Percentiles rank a stretch among this genome's conserved stretches.
Evolutionary conservation across 345 rosid genomes (phyloP).

Genomic region (Arabidopsis thaliana): DNA sequence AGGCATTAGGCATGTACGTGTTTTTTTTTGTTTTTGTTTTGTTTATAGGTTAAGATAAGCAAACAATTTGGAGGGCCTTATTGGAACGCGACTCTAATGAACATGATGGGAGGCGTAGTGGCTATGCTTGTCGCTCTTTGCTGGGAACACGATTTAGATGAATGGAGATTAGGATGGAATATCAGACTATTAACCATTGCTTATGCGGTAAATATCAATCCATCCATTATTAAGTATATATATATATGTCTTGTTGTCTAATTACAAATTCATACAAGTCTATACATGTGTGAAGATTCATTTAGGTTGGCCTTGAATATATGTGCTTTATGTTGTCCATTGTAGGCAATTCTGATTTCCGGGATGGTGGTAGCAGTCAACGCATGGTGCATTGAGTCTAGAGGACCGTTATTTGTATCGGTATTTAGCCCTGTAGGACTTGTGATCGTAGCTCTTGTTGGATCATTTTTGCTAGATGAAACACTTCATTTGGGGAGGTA

Average conservation of each 20-base stretch:
- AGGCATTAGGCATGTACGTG: background rate
- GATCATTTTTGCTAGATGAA: conserved; percentile 50
- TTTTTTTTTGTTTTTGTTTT: background rate
- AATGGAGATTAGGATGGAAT: conserved; percentile 56
- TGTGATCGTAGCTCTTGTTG: conserved; percentile 53
- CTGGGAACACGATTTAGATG: conserved; percentile 38
- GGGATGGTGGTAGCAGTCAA: conserved; percentile 46
- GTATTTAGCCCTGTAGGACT: conserved; percentile 55
- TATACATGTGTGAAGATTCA: background rate
- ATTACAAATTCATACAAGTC: background rate
- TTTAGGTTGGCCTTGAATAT: background rate
- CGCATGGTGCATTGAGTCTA: conserved; percentile 50
- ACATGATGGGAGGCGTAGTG: conserved; percentile 49
- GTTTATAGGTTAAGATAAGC: conserved; percentile 49
- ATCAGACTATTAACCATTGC: conserved; percentile 51
- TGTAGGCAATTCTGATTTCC: conserved; percentile 52
- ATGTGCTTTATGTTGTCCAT: background rate
- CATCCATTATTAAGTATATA: background rate
- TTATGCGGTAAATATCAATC: conserved; percentile 44
- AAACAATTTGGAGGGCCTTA: conserved; percentile 47
- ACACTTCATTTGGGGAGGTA: conserved; percentile 61
- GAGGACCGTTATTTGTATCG: conserved; percentile 58
- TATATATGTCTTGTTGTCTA: background rate
- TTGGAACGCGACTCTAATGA: conserved; percentile 54
- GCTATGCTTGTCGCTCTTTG: conserved; percentile 43